These are phyloP conservation scores for Pleomassaria siparia DNA, from an alignment of 2,329 filamentous ascomycete genomes.

Conservation along the genomic window DNA sequence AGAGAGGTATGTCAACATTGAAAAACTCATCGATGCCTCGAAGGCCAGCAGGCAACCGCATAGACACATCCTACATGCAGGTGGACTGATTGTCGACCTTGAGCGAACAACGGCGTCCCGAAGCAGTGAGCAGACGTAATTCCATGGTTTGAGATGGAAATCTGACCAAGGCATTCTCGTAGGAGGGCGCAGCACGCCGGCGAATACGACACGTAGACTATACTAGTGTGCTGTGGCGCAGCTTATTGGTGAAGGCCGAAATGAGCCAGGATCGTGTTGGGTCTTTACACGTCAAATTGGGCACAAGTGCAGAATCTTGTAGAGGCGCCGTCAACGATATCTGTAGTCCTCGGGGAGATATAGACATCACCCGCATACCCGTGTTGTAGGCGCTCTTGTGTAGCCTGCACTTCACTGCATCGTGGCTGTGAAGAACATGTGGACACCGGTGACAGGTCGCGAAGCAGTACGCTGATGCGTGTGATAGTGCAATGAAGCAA, in stretches of 20 bases:
- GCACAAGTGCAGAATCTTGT: slow-evolving; percentile 11
- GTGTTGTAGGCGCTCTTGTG: slow-evolving; percentile 5
- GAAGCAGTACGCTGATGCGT: neutral
- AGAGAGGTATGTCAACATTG: slow-evolving; percentile 6
- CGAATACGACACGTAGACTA: slow-evolving; percentile 2
- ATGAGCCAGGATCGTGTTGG: slow-evolving; percentile 24
- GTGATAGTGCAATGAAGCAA: neutral
- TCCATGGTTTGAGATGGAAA: neutral
- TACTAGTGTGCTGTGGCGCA: slow-evolving; percentile 17
- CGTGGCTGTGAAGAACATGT: neutral
- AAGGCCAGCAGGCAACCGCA: slow-evolving; percentile 5
- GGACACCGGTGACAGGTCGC: slow-evolving; percentile 1
- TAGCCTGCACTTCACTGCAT: neutral
- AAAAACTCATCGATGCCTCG: neutral
- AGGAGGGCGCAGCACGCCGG: slow-evolving; percentile 5
- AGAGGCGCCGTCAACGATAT: slow-evolving; percentile 5
- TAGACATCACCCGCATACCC: neutral
- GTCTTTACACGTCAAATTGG: slow-evolving; percentile 14
- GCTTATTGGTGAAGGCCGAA: slow-evolving; percentile 20
- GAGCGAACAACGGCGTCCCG: slow-evolving; percentile 11
- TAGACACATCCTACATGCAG: slow-evolving; percentile 1
- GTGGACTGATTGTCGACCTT: neutral
- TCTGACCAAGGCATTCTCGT: slow-evolving; percentile 4
- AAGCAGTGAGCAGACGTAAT: slow-evolving; percentile 2
- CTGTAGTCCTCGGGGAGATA: neutral